Percentiles rank a stretch among this genome's conserved stretches.
Conservation (phyloP, 306 rosid species). For the Chamaecrista fasciculata region DNA sequence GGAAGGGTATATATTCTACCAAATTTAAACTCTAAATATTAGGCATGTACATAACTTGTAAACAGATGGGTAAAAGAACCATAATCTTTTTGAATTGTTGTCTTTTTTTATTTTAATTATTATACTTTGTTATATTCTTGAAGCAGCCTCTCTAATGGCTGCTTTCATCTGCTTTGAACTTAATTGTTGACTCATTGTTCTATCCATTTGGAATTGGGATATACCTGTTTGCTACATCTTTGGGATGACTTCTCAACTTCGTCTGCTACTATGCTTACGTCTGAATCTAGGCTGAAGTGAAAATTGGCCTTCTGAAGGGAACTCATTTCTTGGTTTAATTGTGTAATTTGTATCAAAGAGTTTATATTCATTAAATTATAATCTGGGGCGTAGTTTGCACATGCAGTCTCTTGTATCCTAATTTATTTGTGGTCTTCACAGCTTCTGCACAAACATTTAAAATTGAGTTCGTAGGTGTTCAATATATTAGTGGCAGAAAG, state of each 20-base stretch:
- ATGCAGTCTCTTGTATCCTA: neutral
- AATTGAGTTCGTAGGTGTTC: neutral
- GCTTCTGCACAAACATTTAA: neutral
- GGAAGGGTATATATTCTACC: neutral
- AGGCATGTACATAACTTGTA: neutral
- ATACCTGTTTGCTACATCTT: neutral
- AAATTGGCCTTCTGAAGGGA: neutral
- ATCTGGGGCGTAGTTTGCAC: neutral
- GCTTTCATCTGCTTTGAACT: neutral
- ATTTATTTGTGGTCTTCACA: neutral
- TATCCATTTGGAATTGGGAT: conserved; percentile 13
- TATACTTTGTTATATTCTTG: neutral
- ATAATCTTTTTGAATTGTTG: neutral
- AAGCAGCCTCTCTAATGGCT: conserved; percentile 1
- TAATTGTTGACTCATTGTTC: neutral
- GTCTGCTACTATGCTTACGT: neutral
- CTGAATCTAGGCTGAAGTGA: neutral
- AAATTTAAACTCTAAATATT: conserved; percentile 1
- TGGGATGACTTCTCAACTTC: neutral
- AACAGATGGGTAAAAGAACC: neutral
- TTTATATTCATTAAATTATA: neutral
- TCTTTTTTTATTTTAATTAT: neutral
- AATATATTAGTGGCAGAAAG: neutral
- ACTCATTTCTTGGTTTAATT: neutral
- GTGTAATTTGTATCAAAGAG: neutral